Conservation (phyloP, 2,329 filamentous ascomycete species). For the Aspergillus vadensis region DNA sequence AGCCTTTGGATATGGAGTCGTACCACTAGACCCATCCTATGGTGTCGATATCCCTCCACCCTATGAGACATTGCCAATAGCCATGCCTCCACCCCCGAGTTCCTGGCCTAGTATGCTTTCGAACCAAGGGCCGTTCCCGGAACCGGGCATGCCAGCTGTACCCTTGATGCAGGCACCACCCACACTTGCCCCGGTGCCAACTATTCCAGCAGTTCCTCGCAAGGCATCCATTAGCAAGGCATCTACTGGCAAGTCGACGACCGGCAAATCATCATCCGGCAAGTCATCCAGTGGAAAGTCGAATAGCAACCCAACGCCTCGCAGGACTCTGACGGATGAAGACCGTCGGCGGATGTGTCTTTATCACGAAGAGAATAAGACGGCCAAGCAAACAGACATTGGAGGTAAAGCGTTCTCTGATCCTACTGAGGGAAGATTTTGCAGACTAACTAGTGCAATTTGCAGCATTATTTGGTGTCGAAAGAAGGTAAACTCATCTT, state of each 20-base stretch:
- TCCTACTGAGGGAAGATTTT: neutral
- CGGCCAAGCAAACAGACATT: constrained; percentile 93
- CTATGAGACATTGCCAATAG: constrained; percentile 64
- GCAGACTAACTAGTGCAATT: constrained; percentile 21
- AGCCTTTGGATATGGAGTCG: constrained; percentile 64
- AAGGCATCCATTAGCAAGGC: constrained; percentile 17
- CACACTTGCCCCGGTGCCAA: constrained; percentile 56
- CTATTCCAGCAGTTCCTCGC: constrained; percentile 28
- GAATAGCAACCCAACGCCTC: constrained; percentile 61
- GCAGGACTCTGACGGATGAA: constrained; percentile 86
- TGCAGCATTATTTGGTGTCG: constrained; percentile 84
- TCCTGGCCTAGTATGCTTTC: constrained; percentile 80
- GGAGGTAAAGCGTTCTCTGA: constrained; percentile 62
- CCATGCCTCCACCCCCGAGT: constrained; percentile 63
- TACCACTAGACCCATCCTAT: constrained; percentile 60
- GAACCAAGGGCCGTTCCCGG: constrained; percentile 66
- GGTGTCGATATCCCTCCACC: constrained; percentile 60
- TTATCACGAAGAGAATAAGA: constrained; percentile 87
- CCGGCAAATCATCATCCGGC: constrained; percentile 43
- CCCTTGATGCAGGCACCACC: constrained; percentile 57
- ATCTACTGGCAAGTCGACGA: constrained; percentile 40
- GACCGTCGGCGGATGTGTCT: constrained; percentile 92
- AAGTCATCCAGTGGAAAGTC: constrained; percentile 35
- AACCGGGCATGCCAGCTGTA: constrained; percentile 62
- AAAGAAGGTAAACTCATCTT: constrained; percentile 73